Percentiles rank a stretch among this genome's conserved stretches.
Conservation (phyloP, 169 alveolate species). For the Miamiensis avidus region DNA sequence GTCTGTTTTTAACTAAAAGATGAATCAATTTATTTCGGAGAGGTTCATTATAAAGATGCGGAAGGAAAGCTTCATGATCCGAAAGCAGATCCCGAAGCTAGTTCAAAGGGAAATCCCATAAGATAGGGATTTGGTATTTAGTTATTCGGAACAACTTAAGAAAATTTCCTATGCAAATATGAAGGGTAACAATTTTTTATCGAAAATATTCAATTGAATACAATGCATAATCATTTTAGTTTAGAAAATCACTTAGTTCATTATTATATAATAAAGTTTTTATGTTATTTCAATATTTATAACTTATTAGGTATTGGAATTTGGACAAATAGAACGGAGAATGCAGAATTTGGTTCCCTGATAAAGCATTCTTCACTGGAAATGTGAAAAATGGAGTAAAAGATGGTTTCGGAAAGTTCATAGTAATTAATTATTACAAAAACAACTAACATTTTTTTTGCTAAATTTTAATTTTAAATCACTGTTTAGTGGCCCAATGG, state of each 20-base stretch:
- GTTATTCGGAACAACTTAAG: constrained; percentile 22
- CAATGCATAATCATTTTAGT: too few relatives aligned
- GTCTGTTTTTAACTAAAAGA: constrained; percentile 8
- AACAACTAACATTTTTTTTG: too few relatives aligned
- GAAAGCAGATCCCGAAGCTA: constrained; percentile 2
- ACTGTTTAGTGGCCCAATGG: constrained; percentile 10
- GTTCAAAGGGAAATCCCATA: constrained; percentile 12
- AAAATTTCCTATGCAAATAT: constrained; percentile 26
- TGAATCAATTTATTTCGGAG: constrained; percentile 27
- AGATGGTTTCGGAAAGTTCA: constrained; percentile 17
- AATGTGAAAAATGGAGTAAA: constrained; percentile 21
- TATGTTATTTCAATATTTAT: too few relatives aligned
- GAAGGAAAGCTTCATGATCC: constrained; percentile 12
- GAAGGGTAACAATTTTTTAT: constrained; percentile 1
- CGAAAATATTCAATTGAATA: background rate
- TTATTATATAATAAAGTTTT: too few relatives aligned
- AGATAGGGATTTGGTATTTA: constrained; percentile 28
- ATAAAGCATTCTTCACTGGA: constrained; percentile 18
- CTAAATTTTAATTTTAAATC: too few relatives aligned
- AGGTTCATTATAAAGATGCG: background rate
- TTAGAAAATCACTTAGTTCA: too few relatives aligned
- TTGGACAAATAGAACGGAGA: constrained; percentile 11
- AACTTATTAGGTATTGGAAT: constrained; percentile 13
- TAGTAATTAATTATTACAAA: too few relatives aligned
- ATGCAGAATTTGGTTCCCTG: constrained; percentile 12